A percentile compares a stretch with the other conserved stretches of the same genome.
Conservation (phyloP, 495 filamentous ascomycete genomes). For the Tuber calosporum region DNA sequence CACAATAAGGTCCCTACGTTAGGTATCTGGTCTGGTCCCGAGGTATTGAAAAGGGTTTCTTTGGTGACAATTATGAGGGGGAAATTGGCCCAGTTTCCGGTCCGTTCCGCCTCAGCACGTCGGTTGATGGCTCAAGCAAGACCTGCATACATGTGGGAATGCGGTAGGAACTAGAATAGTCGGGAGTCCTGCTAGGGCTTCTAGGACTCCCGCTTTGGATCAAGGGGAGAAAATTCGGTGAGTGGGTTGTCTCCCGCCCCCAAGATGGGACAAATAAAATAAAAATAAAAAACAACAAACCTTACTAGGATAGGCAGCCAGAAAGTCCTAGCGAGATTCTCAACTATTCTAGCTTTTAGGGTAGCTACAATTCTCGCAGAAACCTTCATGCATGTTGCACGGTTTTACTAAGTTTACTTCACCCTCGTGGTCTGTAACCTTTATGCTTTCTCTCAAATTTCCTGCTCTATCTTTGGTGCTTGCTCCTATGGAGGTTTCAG, state of each 20-base stretch:
- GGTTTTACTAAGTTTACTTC: not conserved
- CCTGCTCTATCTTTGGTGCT: not conserved
- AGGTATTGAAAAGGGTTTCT: not conserved
- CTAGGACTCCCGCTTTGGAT: not conserved
- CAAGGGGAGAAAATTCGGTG: not conserved
- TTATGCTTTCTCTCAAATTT: not conserved
- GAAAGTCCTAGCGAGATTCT: not conserved
- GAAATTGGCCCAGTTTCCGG: not conserved
- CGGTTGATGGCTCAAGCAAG: not conserved
- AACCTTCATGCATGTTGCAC: not conserved
- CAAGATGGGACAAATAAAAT: not conserved
- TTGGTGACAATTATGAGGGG: not conserved
- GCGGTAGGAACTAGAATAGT: not conserved
- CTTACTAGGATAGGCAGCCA: not conserved
- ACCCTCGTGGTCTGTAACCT: not conserved
- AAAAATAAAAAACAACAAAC: not conserved
- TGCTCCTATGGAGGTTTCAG: not conserved
- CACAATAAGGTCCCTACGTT: not conserved
- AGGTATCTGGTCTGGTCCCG: not conserved
- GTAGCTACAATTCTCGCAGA: not conserved
- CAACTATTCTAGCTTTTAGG: not conserved
- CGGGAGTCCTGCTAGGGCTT: not conserved
- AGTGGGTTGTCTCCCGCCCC: not conserved
- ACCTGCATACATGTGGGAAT: not conserved
- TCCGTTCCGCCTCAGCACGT: not conserved